Base-by-base conservation (phyloP, 108 stramenopile species). In the Skeletonema marinoi region DNA sequence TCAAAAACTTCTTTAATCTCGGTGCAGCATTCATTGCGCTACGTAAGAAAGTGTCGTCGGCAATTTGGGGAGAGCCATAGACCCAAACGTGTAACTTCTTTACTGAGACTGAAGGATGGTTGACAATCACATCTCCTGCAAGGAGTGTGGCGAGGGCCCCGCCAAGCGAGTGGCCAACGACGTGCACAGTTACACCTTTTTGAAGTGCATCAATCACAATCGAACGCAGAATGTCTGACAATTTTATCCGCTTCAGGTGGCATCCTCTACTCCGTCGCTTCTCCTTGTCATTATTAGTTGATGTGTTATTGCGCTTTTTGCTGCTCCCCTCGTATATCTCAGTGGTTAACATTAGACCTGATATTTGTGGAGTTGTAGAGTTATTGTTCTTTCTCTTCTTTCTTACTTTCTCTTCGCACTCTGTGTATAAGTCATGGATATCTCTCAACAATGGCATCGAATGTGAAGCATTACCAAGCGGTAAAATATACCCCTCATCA, bases 11-110 rank as follows among this genome's bases (percentile, higher is more conserved):
- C 10, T 60, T 46, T 19, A 87, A 33, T 12, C 86, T 9, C 33
- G 83, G 25, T 67, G 71, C 9, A 19, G 11, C 31, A 25, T n/a
- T 9, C 70, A 35, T 19, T 70, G 79, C 36, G 82, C 76, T 38
- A 56, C 71, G 39, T n/a, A 75, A 78, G 76, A 88, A 88, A 6
- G 61, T 11, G 14, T 51, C 38, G 50, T 88, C 87, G 10, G 79
- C 75, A 19, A 88, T 71, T 60, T 88, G 78, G n/a, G 87, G 82
- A 6, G 73, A 85, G 30, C 87, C 87, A 74, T 81, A 88, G n/a
- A 85, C 86, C 87, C 87, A 86, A 10, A 79, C 25, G 16, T 77
- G 65, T 3, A 83, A 51, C 2, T 25, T 32, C 1, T 44, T 33
- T 9, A 77, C 62, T 3, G 79, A 74, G 6, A 70, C 70, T 9